phyloP scores from a whole-genome alignment of 2,329 filamentous ascomycete species.

The Aspergillus neotritici region DNA sequence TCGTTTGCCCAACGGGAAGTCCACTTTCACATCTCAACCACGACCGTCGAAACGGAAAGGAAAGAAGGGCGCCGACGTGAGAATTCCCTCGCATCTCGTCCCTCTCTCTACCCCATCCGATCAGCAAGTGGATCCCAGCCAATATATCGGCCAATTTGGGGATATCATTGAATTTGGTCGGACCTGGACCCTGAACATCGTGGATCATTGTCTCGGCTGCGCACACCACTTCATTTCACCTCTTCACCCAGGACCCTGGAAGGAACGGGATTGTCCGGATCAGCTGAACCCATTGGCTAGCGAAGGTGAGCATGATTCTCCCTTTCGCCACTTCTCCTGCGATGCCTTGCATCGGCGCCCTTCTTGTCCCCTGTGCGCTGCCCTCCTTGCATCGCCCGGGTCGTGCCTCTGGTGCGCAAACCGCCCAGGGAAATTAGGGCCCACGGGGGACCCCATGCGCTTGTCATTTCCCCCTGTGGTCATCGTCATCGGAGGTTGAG shows the following conservation, averaged over 20 bases:
- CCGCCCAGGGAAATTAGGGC: constrained; percentile 22
- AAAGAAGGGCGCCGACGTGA: no score
- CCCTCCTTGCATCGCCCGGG: constrained; percentile 29
- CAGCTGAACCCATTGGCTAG: constrained; percentile 9
- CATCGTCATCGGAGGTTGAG: constrained; percentile 11
- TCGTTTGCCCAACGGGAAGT: constrained; percentile 9
- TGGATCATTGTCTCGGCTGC: constrained; percentile 26
- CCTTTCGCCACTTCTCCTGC: constrained; percentile 18
- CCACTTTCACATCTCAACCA: constrained; percentile 6
- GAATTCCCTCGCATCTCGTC: no score
- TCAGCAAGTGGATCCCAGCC: constrained; percentile 11
- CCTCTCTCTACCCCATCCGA: background rate
- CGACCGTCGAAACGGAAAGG: constrained; percentile 10
- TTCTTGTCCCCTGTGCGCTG: constrained; percentile 21
- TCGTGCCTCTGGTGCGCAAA: constrained; percentile 23
- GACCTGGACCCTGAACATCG: constrained; percentile 15
- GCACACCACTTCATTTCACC: constrained; percentile 12
- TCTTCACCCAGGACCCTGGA: constrained; percentile 8
- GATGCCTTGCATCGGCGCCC: constrained; percentile 33
- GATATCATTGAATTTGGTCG: constrained; percentile 6
- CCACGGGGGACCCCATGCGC: constrained; percentile 17
- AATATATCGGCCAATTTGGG: constrained; percentile 8
- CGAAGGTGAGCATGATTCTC: constrained; percentile 28
- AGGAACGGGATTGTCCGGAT: background rate
- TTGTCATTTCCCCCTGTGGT: constrained; percentile 24